Conservation (phyloP, 2,329 filamentous ascomycete species). For the Dothistroma septosporum region DNA sequence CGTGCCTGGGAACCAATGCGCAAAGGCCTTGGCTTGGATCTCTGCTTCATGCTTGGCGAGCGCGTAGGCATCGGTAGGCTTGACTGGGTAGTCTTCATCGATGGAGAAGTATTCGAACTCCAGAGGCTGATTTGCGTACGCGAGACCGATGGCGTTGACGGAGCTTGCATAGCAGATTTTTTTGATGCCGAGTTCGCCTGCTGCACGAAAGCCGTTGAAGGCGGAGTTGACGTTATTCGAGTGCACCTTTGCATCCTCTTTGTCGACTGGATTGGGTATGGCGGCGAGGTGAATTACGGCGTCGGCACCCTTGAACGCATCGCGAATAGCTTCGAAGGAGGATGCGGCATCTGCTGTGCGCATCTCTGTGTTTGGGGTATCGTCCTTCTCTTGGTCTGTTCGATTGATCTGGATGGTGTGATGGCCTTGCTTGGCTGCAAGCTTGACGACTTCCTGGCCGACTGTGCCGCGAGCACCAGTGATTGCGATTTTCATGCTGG, state of each 20-base stretch:
- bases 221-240: conserved; percentile 38
- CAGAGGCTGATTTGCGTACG: conserved; percentile 36
- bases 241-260: conserved; percentile 34
- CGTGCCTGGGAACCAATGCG: conserved; percentile 38
- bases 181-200: conserved; percentile 36
- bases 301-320: conserved; percentile 37
- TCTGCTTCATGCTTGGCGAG: conserved; percentile 39
- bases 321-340: conserved; percentile 33
- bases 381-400: conserved; percentile 19
- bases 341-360: conserved; percentile 34
- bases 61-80: conserved; percentile 37
- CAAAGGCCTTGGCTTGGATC: conserved; percentile 34
- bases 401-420: conserved; percentile 36
- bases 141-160: conserved; percentile 39
- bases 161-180: conserved; percentile 38
- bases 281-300: conserved; percentile 40
- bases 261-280: conserved; percentile 37
- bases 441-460: conserved; percentile 31
- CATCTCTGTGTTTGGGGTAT: conserved; percentile 34
- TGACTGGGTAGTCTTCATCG: conserved; percentile 35
- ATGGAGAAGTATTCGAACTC: conserved; percentile 39
- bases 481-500: conserved; percentile 39
- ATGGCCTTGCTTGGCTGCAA: conserved; percentile 34
- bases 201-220: conserved; percentile 41
- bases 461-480: conserved; percentile 38